These are phyloP conservation scores for Colletotrichum euphorbiae DNA, from an alignment of 2,329 filamentous ascomycete genomes.

Conservation along the genomic window DNA sequence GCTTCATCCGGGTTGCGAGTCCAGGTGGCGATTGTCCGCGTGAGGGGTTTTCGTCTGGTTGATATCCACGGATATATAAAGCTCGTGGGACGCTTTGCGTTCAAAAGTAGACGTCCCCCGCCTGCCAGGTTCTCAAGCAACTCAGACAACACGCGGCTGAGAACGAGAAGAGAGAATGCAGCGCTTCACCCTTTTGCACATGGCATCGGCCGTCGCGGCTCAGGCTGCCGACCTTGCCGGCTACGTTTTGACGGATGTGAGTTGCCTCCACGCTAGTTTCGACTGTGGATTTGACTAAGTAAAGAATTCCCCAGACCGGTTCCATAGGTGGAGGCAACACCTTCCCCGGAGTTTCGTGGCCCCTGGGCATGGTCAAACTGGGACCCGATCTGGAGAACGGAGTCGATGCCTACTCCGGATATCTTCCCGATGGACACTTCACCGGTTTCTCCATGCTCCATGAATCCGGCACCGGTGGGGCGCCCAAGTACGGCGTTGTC, in stretches of 20 bases:
- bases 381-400: conserved; percentile 62
- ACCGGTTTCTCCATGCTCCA: conserved; percentile 74
- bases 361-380: conserved; percentile 62
- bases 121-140: too few relatives aligned
- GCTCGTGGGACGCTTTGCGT: too few relatives aligned
- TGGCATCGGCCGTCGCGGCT: conserved; percentile 19
- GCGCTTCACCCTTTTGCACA: conserved; percentile 10
- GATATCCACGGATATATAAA: neutral
- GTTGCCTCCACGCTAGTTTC: conserved; percentile 29
- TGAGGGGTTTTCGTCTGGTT: neutral
- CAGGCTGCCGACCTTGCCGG: conserved; percentile 45
- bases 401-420: conserved; percentile 65
- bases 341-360: conserved; percentile 61
- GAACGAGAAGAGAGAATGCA: conserved; percentile 7
- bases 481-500: conserved; percentile 76
- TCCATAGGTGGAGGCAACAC: conserved; percentile 60
- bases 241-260: conserved; percentile 52
- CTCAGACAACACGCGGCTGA: neutral
- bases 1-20: conserved; percentile 11
- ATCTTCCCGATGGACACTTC: conserved; percentile 62
- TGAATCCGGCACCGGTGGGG: conserved; percentile 75
- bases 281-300: conserved; percentile 9
- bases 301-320: conserved; percentile 54
- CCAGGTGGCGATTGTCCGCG: neutral
- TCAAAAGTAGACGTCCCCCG: too few relatives aligned